Conservation (phyloP, 2,329 filamentous ascomycete species). For the Venturia pyrina region DNA sequence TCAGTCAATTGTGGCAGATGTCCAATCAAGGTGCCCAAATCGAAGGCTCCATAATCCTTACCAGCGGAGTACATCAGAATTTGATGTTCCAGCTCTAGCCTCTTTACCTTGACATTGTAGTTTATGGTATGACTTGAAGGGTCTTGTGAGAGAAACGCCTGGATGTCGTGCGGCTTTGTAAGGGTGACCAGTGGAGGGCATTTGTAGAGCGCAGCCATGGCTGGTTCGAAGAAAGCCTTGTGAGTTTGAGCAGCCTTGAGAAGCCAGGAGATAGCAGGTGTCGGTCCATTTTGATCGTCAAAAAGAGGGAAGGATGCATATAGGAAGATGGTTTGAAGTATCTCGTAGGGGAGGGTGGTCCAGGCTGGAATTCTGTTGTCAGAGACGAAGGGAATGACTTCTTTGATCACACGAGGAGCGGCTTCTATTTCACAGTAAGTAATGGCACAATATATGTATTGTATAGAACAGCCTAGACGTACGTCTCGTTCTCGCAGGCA, state of each 20-base stretch:
- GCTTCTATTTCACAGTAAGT: constrained; percentile 2
- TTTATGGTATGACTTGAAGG: constrained; percentile 29
- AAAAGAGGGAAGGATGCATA: constrained; percentile 53
- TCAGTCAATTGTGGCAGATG: constrained; percentile 57
- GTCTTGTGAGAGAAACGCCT: constrained; percentile 46
- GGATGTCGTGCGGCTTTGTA: constrained; percentile 37
- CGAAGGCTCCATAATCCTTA: constrained; percentile 46
- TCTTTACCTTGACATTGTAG: constrained; percentile 62
- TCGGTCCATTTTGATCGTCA: constrained; percentile 34
- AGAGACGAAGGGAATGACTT: background rate
- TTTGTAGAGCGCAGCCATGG: constrained; percentile 61
- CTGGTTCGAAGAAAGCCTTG: constrained; percentile 58
- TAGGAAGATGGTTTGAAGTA: constrained; percentile 60
- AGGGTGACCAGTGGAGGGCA: constrained; percentile 53
- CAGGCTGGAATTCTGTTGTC: constrained; percentile 41
- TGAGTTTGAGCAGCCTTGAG: constrained; percentile 51
- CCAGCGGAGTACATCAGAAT: constrained; percentile 44
- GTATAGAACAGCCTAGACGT: background rate
- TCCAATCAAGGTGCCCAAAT: constrained; percentile 49
- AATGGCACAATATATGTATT: background rate
- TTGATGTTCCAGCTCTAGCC: constrained; percentile 58
- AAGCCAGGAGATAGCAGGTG: constrained; percentile 48
- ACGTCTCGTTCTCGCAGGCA: constrained; percentile 1
- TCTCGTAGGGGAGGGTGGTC: constrained; percentile 55
- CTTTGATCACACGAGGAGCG: background rate